Evolutionary conservation across 768 basidiomycete species (phyloP).

Genomic region (Termitomyces bulborhizus): DNA sequence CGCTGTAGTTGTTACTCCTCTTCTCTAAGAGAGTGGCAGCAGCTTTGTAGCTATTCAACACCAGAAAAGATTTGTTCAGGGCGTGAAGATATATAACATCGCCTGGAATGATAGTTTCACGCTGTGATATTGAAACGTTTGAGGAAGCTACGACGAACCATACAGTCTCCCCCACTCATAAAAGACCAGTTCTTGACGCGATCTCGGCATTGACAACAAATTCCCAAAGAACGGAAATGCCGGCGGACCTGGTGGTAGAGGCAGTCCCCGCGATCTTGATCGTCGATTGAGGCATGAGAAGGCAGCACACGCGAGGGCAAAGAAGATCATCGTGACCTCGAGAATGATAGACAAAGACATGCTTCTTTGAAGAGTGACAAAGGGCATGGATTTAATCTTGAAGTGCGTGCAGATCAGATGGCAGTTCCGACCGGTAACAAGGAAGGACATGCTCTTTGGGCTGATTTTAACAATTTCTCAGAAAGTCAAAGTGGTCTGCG

Average conservation of each 20-base stretch:
- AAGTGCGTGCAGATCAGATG: background rate
- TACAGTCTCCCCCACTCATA: background rate
- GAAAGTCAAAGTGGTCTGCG: background rate
- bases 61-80: background rate
- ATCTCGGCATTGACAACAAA: background rate
- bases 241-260: background rate
- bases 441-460: background rate
- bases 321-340: background rate
- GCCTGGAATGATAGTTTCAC: background rate
- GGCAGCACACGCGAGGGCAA: background rate
- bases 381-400: background rate
- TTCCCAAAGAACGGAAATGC: background rate
- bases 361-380: background rate
- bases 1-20: constrained; percentile 10
- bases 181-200: background rate
- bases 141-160: background rate
- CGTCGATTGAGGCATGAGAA: background rate
- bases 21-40: constrained; percentile 9
- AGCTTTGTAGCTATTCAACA: constrained; percentile 8
- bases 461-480: background rate
- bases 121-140: too few relatives aligned
- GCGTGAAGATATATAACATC: constrained; percentile 6
- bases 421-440: background rate
- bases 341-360: background rate
- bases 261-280: background rate